A percentile compares a stretch with the other conserved stretches of the same genome.
Evolutionary conservation across 2,329 filamentous ascomycete species (phyloP).

Genomic region (Aspergillus ochraceoroseus): DNA sequence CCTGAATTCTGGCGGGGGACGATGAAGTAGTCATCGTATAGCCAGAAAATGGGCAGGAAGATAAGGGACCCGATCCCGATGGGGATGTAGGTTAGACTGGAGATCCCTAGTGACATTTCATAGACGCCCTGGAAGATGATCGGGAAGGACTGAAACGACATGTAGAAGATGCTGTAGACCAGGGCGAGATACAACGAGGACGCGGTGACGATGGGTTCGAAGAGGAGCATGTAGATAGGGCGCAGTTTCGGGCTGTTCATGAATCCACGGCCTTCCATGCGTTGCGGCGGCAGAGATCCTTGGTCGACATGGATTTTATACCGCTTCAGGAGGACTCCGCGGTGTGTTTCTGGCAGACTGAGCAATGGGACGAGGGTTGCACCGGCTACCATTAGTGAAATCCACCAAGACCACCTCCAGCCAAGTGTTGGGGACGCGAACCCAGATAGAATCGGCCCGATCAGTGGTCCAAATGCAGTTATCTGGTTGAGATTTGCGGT

Average conservation of each 20-base stretch:
- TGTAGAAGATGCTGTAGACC: slow-evolving; percentile 7
- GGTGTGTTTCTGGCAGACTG: slow-evolving; percentile 49
- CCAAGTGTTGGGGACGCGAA: slow-evolving; percentile 29
- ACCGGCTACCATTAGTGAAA: slow-evolving; percentile 63
- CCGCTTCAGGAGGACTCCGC: neutral
- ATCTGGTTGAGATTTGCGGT: neutral
- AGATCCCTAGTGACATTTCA: neutral
- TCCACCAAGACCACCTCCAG: slow-evolving; percentile 49
- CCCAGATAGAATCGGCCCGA: slow-evolving; percentile 43
- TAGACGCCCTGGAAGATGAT: slow-evolving; percentile 7
- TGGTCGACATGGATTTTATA: too few relatives aligned
- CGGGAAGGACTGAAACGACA: slow-evolving; percentile 45
- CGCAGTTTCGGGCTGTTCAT: too few relatives aligned
- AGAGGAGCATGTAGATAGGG: too few relatives aligned
- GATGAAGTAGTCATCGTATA: neutral
- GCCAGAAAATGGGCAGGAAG: neutral
- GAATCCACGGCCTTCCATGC: too few relatives aligned
- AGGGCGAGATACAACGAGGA: slow-evolving; percentile 6
- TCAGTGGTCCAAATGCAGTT: slow-evolving; percentile 31
- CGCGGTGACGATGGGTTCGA: slow-evolving; percentile 3
- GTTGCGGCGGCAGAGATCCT: too few relatives aligned
- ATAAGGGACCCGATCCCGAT: neutral
- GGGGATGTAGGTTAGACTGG: neutral
- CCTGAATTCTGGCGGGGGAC: neutral
- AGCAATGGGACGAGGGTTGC: slow-evolving; percentile 53